Conservation (phyloP, 1,284 basidiomycete species). For the Hemileia vastatrix region DNA sequence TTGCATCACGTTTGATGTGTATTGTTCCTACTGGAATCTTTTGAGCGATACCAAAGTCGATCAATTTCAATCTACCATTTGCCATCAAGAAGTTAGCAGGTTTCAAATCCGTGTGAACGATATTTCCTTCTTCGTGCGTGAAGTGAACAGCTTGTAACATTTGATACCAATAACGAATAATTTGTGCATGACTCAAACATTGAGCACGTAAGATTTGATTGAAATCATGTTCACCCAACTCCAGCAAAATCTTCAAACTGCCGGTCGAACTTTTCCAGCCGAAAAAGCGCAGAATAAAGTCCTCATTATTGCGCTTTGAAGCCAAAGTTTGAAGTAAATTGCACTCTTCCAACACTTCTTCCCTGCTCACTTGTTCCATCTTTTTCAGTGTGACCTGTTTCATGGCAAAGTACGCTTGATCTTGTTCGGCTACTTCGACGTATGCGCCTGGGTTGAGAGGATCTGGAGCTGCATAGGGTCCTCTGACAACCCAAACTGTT, state of each 20-base stretch:
- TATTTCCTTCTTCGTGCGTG: conserved; percentile 36
- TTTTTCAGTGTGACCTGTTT: conserved; percentile 42
- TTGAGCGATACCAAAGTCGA: conserved; percentile 44
- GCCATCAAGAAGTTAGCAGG: conserved; percentile 42
- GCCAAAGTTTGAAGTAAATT: conserved; percentile 36
- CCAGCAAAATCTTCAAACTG: conserved; percentile 38
- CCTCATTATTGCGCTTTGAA: no score
- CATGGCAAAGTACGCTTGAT: conserved; percentile 40
- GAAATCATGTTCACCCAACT: conserved; percentile 42
- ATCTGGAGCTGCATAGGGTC: conserved; percentile 32
- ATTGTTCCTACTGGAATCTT: conserved; percentile 43
- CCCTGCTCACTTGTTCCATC: conserved; percentile 37
- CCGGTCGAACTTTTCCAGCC: no score
- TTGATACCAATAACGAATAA: conserved; percentile 37
- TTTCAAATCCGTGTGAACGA: conserved; percentile 43
- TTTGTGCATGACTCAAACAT: conserved; percentile 30
- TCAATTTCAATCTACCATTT: conserved; percentile 38
- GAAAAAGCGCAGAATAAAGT: no score
- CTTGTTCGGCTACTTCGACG: conserved; percentile 33
- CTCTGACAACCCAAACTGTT: conserved; percentile 38
- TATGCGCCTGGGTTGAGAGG: conserved; percentile 22
- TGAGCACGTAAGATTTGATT: conserved; percentile 31
- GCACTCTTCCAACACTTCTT: conserved; percentile 41
- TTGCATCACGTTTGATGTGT: conserved; percentile 40
- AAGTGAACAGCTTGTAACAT: conserved; percentile 45